These are phyloP conservation scores for Aspergillus unguis DNA, from an alignment of 2,329 filamentous ascomycete species.

Conservation along the genomic window DNA sequence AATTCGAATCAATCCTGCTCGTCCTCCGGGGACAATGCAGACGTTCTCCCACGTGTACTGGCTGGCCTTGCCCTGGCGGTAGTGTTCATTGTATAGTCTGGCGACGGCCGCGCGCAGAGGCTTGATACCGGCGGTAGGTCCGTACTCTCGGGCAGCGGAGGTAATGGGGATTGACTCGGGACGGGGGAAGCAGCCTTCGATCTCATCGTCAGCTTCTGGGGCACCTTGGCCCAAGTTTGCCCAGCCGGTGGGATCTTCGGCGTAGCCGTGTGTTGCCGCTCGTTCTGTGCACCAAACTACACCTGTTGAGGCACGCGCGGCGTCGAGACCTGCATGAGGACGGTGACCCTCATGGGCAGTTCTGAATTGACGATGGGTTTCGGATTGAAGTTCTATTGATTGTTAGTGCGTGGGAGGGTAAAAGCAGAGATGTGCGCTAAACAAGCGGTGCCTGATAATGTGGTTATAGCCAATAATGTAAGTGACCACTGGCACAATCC, in stretches of 20 bases:
- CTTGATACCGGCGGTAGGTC: constrained; percentile 91
- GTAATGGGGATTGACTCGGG: constrained; percentile 75
- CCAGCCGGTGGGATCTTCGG: constrained; percentile 78
- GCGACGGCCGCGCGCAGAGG: constrained; percentile 85
- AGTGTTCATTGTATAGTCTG: constrained; percentile 87
- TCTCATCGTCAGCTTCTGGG: constrained; percentile 90
- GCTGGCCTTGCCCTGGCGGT: constrained; percentile 79
- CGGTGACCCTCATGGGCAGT: constrained; percentile 86
- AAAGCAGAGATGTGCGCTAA: background rate
- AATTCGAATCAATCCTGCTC: constrained; percentile 89
- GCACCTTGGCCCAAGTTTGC: constrained; percentile 93
- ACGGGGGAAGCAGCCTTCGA: constrained; percentile 80
- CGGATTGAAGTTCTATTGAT: constrained; percentile 68
- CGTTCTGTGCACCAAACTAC: constrained; percentile 75
- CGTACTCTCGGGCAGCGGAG: constrained; percentile 80
- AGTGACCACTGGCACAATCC: too few relatives aligned
- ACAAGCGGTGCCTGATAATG: too few relatives aligned
- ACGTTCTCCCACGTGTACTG: constrained; percentile 98
- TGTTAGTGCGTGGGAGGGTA: background rate
- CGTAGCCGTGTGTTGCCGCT: constrained; percentile 82
- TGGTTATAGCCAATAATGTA: too few relatives aligned
- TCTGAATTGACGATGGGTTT: constrained; percentile 85
- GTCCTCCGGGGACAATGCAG: constrained; percentile 88
- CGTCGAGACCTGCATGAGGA: constrained; percentile 86
- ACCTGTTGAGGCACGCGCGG: constrained; percentile 82